Base-by-base conservation (phyloP, 345 rosid species). In the Litchi chinensis region DNA sequence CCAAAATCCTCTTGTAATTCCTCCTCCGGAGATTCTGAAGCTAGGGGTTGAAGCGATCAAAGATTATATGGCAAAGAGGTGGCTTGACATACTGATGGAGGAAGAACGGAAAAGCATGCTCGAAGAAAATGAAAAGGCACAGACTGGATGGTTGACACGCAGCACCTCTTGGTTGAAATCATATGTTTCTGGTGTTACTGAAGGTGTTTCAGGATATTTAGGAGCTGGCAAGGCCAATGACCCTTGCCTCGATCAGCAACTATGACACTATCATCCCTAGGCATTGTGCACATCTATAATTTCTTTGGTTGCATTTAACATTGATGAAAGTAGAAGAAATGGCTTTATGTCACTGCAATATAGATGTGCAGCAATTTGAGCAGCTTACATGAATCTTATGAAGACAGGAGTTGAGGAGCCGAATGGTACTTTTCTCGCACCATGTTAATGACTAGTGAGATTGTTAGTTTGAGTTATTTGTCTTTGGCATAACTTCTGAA, bases 121-220 rank as follows among this genome's bases (percentile, higher is more conserved):
- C 26, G 88, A 90, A 46, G 89, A 73, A 76, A 83, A 85, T 46
- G 95, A 93, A 62, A 80, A 79, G 71, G 78, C 76, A 40, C 80
- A 88, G 81, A 59, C 88, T 0, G 98, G 93, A 5, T 97, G 97
- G 98, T 85, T 94, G 83, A 89, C 92, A 2, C 89, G 95, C 81
- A 91, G 98, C 77, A 85, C 95, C 57, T 91, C 98, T 0, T 91
- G 90, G 93, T 74, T 96, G 86, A 94, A 90, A 81, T 84, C 73
- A 16, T 77, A 85, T 71, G 93, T 70, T 21, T 68, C 91, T 0
- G 82, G 75, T 73, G 89, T 91, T 32, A 67, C 83, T 3, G 91
- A 43, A 69, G 77, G 46, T 54, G 89, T 93, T 37, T 85, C 92
- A 0, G 96, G 79, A 65, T 85, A 82, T 71, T 21, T 91, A 57